Base-by-base conservation (phyloP, 306 rosid genomes). In the Casuarina cunninghamiana region DNA sequence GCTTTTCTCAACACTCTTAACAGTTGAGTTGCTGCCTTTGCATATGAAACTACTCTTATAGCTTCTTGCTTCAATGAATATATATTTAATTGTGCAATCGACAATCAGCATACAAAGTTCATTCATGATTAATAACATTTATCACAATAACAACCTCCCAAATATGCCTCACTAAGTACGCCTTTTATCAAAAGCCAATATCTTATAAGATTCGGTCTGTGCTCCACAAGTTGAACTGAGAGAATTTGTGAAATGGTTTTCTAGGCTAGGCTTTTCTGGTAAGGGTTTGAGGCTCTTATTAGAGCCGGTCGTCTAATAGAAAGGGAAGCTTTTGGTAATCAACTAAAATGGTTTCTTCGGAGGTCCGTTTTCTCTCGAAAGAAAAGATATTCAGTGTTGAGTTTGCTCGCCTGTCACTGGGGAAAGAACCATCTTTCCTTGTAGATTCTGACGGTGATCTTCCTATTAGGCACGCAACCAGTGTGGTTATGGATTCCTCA, bases 1-100 rank as follows among this genome's bases (percentile, higher is more conserved):
- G 32, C 32, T 26, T 87, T 88, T 95, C 85, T 87, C 86, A 76
- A 86, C 73, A 75, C 86, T 84, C 75, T 80, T 82, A n/a, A 79
- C 76, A 79, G 66, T 78, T 16, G 88, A 81, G 77, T 87, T 88
- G 72, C 86, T 94, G 71, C 84, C 78, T 75, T 74, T 73, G 74
- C 88, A 80, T 75, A 80, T 72, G 45, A 62, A 75, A 41, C 83
- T 62, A 66, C 57, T 72, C 73, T 66, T 75, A 65, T 58, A 78
- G 55, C 76, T 68, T 80, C 76, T 77, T 49, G 77, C 67, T 54
- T 49, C 77, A 10, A 63, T 16, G 66, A 83, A 75, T 44, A 85
- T 63, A 63, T 65, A 80, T 43, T 13, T 75, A 44, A 83, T 19
- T 46, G 72, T 35, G 51, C 82, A 73, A 66, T 78, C 72, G 50